Evolutionary conservation across 2,329 filamentous ascomycete species (phyloP), one percentile per base, ranked within the genome.

Genomic region (Lachnellula occidentalis): DNA sequence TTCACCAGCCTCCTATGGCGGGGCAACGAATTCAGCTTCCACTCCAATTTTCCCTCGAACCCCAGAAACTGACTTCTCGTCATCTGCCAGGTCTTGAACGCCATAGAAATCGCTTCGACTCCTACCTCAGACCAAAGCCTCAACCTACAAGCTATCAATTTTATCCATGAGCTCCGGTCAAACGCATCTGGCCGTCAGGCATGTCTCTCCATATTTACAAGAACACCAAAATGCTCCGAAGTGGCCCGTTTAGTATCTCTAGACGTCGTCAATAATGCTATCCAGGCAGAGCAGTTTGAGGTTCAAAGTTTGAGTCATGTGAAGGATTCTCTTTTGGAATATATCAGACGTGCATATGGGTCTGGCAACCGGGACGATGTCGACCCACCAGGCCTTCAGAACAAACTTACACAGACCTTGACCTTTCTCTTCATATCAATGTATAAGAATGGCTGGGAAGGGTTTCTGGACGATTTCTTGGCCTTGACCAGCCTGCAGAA

Each of bases 321-420:
- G 65, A 91, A 89, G 71, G 85, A 94, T 64, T 87, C 83, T 45
- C 76, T 99, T 61, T 78, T 96, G 74, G 81, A 83, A 63, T 96
- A 97, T 71, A 80, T 94, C 57, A 83, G 83, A 61, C 82, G 86
- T 64, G 83, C 81, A 48, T 97, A 96, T 70, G 81, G 83, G 39
- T 76, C 76, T 34, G 71, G 76, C 9, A 66, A 60, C 34, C 78
- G 80, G 53, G 76, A 78, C 55, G 72, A 76, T 50, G 74, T 85
- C 59, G 94, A 99, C 69, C 82, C 86, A 8, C 71, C 83, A 22
- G 81, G 82, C 61, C 86, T 99, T 43, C 92, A 97, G 73, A 99
- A 97, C 76, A 99, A 99, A 74, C 83, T 99, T 62, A 92, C 92
- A 45, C 94, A 99, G 74, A 96, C 92, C 12, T 76, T 99, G 65